A percentile compares a stretch with the other conserved stretches of the same genome.
These are phyloP conservation scores for Hypoxylon sp. DNA, from an alignment of 2,329 filamentous ascomycete genomes.

Conservation along the genomic window DNA sequence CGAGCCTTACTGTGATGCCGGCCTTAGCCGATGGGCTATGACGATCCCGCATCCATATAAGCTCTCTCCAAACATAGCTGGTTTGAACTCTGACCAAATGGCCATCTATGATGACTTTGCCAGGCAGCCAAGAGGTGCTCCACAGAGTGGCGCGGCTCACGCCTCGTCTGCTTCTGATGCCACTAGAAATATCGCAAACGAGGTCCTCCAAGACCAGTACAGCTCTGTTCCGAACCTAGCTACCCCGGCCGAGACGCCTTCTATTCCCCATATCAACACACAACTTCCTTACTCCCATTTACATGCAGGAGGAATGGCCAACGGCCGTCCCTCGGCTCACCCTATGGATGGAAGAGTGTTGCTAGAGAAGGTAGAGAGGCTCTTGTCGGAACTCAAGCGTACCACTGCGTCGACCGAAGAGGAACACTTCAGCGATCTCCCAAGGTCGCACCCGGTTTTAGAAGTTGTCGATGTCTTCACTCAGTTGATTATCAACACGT, in stretches of 20 bases:
- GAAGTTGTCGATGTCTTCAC: slow-evolving; percentile 74
- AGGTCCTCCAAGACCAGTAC: slow-evolving; percentile 75
- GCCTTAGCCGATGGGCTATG: slow-evolving; percentile 90
- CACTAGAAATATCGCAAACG: slow-evolving; percentile 73
- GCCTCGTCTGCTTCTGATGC: slow-evolving; percentile 72
- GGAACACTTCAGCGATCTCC: slow-evolving; percentile 72
- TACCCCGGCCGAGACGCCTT: slow-evolving; percentile 72
- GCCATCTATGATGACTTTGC: slow-evolving; percentile 98
- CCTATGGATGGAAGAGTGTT: slow-evolving; percentile 68
- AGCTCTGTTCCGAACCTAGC: slow-evolving; percentile 69
- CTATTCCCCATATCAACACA: slow-evolving; percentile 66
- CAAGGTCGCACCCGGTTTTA: slow-evolving; percentile 71
- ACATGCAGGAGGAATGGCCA: slow-evolving; percentile 63
- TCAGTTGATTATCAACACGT: slow-evolving; percentile 73
- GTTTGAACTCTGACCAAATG: slow-evolving; percentile 91
- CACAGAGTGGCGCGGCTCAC: slow-evolving; percentile 70
- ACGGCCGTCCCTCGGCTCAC: slow-evolving; percentile 63
- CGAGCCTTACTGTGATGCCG: slow-evolving; percentile 86
- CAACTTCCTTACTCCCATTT: slow-evolving; percentile 71
- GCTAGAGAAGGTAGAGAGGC: slow-evolving; percentile 70
- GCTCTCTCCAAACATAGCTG: slow-evolving; percentile 76
- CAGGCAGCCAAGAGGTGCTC: slow-evolving; percentile 78
- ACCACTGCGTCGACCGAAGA: slow-evolving; percentile 68
- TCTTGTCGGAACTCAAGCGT: slow-evolving; percentile 70
- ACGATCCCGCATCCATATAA: slow-evolving; percentile 96